Evolutionary conservation across 2,329 filamentous ascomycete species (phyloP), one percentile per base, ranked within the genome.

Genomic region (Scytalidium lignicola): DNA sequence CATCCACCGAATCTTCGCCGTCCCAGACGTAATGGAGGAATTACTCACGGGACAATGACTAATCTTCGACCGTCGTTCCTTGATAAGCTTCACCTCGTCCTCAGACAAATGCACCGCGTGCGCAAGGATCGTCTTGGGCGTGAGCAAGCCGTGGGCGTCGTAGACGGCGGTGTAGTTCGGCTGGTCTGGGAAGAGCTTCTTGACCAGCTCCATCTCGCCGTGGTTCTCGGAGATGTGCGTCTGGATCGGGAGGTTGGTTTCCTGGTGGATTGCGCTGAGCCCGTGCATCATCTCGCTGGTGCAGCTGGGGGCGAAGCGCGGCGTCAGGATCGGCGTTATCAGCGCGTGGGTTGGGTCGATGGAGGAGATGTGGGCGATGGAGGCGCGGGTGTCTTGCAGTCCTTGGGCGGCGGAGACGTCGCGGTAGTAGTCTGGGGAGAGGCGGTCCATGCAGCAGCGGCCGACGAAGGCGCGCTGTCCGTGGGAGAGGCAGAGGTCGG

Each of bases 381-480:
- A 80, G 10, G 73, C 73, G 22, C 70, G 66, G 0, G 86, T 86
- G 32, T 76, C 75, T 2, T 65, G 57, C 0, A 89, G 48, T 0
- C 82, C 76, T 20, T 75, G 71, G 2, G 78, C 78, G 0, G 82
- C 68, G 15, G 78, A 82, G 50, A 79, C 78, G 65, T 99, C 93
- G 19, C 83, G 78, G 70, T 97, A 97, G 71, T 85, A 88, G 1
- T 79, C 76, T 0, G 91, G 91, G 32, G 82, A 85, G 3, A 86
- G 68, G 23, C 78, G 77, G 66, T 97, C 90, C 93, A 99, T 97
- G 73, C 91, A 96, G n/a, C 95, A 88, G 39, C 93, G 79, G 26
- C 93, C 93, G 39, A 99, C 80, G 56, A 97, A 88, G 6, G 93
- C 93, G 47, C 93, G 78, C 70, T 99, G 93, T 41, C 93, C 93